phyloP scores from a whole-genome alignment of 148 eudicot species.

The Tetragonia tetragonoides region DNA sequence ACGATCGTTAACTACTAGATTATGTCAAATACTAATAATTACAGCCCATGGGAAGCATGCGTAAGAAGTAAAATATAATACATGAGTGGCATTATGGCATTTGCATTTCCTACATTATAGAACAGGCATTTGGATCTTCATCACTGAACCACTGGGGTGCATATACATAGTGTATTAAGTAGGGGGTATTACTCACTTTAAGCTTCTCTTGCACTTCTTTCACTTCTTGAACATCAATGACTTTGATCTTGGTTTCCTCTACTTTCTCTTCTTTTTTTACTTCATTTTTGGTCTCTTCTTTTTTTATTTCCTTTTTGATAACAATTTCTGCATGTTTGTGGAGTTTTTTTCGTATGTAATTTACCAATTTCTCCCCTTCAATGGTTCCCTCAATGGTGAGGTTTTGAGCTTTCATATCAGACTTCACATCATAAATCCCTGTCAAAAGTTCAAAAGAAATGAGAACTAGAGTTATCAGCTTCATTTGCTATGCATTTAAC shows the following conservation, averaged over 20 bases:
- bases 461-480: neutral
- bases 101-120: conserved; percentile 22
- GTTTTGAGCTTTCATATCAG: conserved; percentile 71
- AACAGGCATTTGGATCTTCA: conserved; percentile 88
- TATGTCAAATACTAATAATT: too few relatives aligned
- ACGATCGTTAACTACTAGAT: too few relatives aligned
- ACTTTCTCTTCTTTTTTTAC: conserved; percentile 36
- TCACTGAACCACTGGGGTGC: conserved; percentile 89
- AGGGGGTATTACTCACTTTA: conserved; percentile 47
- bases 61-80: too few relatives aligned
- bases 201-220: conserved; percentile 54
- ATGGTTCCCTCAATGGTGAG: conserved; percentile 55
- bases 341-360: conserved; percentile 40
- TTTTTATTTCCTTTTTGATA: conserved; percentile 27
- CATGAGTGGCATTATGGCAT: too few relatives aligned
- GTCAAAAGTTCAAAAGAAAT: neutral
- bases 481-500: too few relatives aligned
- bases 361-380: conserved; percentile 44
- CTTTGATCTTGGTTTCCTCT: conserved; percentile 30
- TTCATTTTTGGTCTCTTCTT: conserved; percentile 31
- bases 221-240: conserved; percentile 51
- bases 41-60: too few relatives aligned
- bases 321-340: conserved; percentile 56
- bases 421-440: conserved; percentile 72
- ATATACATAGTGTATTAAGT: conserved; percentile 77